phyloP scores from a whole-genome alignment of 2,329 filamentous ascomycete genomes.

The Massarina eburnea region DNA sequence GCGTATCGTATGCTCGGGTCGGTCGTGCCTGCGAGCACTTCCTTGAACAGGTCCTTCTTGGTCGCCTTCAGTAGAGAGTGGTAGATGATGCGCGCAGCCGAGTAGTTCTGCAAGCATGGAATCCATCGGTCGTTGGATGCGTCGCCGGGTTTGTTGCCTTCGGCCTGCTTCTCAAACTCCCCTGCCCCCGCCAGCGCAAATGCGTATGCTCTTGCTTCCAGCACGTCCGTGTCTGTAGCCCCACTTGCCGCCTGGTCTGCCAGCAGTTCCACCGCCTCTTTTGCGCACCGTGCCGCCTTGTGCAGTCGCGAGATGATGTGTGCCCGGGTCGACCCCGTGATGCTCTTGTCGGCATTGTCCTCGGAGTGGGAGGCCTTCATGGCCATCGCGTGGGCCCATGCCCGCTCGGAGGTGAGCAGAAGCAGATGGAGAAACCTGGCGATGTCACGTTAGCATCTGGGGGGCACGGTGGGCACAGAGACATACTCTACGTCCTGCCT shows the following conservation, averaged over 20 bases:
- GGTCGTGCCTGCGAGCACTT: slow-evolving; percentile 80
- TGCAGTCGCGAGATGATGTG: slow-evolving; percentile 86
- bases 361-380: slow-evolving; percentile 83
- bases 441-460: not conserved
- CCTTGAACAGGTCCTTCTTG: slow-evolving; percentile 79
- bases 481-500: slow-evolving; percentile 73
- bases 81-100: slow-evolving; percentile 80
- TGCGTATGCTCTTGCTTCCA: slow-evolving; percentile 86
- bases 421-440: slow-evolving; percentile 56
- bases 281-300: slow-evolving; percentile 74
- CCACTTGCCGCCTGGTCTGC: slow-evolving; percentile 63
- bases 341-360: slow-evolving; percentile 70
- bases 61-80: slow-evolving; percentile 67
- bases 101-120: slow-evolving; percentile 72
- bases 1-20: slow-evolving; percentile 94
- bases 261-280: slow-evolving; percentile 67
- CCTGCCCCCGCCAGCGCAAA: slow-evolving; percentile 74
- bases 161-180: slow-evolving; percentile 79
- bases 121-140: slow-evolving; percentile 66
- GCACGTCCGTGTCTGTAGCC: slow-evolving; percentile 69
- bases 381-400: slow-evolving; percentile 94
- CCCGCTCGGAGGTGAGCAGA: slow-evolving; percentile 82
- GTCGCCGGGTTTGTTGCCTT: slow-evolving; percentile 43
- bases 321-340: slow-evolving; percentile 75
- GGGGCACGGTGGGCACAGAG: not conserved